phyloP scores from a whole-genome alignment of 2,329 filamentous ascomycete genomes.

The Tympanopsis confertula region DNA sequence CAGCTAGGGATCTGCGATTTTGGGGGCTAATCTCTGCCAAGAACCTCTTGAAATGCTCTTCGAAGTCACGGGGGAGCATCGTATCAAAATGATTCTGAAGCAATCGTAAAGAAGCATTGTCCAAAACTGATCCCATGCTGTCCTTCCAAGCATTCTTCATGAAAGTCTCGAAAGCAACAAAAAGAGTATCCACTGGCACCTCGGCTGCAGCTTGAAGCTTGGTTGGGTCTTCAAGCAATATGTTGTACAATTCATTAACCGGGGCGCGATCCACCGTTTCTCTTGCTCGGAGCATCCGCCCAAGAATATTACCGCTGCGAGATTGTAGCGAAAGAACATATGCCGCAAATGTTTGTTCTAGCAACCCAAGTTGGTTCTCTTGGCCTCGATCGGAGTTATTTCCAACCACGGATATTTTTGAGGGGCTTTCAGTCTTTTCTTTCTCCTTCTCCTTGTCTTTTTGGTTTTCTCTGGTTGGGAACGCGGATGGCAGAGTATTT shows the following conservation, averaged over 20 bases:
- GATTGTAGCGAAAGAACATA: slow-evolving; percentile 74
- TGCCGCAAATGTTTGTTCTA: slow-evolving; percentile 77
- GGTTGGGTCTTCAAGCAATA: slow-evolving; percentile 70
- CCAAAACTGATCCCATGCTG: slow-evolving; percentile 76
- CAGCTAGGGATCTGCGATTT: slow-evolving; percentile 66
- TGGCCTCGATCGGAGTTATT: slow-evolving; percentile 35
- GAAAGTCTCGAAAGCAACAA: slow-evolving; percentile 90
- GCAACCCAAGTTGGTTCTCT: slow-evolving; percentile 55
- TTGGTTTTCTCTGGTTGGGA: slow-evolving; percentile 39
- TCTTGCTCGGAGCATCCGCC: slow-evolving; percentile 62
- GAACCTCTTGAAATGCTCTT: slow-evolving; percentile 53
- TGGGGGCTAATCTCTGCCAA: slow-evolving; percentile 58
- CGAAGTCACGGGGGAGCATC: slow-evolving; percentile 61
- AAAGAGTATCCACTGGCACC: slow-evolving; percentile 70
- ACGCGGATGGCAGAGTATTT: slow-evolving; percentile 30
- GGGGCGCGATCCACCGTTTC: slow-evolving; percentile 61
- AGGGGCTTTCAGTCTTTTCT: slow-evolving; percentile 8
- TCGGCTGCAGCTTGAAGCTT: slow-evolving; percentile 68
- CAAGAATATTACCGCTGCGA: slow-evolving; percentile 77
- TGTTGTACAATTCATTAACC: slow-evolving; percentile 85
- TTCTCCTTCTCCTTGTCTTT: slow-evolving; percentile 36
- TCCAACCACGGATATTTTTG: slow-evolving; percentile 20
- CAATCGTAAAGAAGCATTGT: slow-evolving; percentile 56
- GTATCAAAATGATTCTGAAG: slow-evolving; percentile 61
- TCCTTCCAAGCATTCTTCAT: slow-evolving; percentile 78